Evolutionary conservation across 176 grass and related monocot species (phyloP).

Genomic region (Musa acuminata): DNA sequence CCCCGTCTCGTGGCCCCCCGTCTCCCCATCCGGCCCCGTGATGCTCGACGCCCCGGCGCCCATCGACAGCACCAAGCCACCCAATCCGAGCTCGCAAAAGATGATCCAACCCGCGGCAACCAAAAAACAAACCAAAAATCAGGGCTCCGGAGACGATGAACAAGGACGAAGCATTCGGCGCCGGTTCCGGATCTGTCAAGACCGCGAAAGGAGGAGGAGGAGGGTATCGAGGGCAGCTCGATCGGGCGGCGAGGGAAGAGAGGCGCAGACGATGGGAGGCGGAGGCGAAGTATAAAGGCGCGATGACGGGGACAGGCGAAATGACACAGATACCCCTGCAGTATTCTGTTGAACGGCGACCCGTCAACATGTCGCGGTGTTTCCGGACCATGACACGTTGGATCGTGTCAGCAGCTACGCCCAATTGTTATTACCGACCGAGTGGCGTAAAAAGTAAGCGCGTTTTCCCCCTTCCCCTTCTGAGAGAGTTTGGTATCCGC

Average conservation of each 20-base stretch:
- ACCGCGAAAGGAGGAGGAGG: not conserved
- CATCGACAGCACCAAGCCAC: not conserved
- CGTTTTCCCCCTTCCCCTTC: too few relatives aligned
- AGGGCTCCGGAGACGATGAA: not conserved
- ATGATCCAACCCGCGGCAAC: not conserved
- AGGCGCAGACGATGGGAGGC: not conserved
- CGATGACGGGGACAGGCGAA: too few relatives aligned
- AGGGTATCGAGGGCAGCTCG: not conserved
- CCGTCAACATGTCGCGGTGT: too few relatives aligned
- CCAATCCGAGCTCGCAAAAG: not conserved
- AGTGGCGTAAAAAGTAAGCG: too few relatives aligned
- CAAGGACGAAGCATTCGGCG: not conserved
- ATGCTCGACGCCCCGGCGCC: constrained; percentile 7
- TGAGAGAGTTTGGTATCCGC: too few relatives aligned
- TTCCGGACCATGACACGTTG: too few relatives aligned
- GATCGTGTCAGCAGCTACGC: too few relatives aligned
- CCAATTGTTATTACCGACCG: too few relatives aligned
- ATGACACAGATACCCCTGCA: too few relatives aligned
- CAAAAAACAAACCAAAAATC: not conserved
- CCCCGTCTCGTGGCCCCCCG: constrained; percentile 16
- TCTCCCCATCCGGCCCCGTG: constrained; percentile 15
- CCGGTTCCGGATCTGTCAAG: not conserved
- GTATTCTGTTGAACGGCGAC: too few relatives aligned
- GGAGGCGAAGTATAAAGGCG: too few relatives aligned
- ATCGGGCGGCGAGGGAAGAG: not conserved